phyloP scores from a whole-genome alignment of 225 moss, liverwort and hornwort species.

The Sphagnum tenellum region DNA sequence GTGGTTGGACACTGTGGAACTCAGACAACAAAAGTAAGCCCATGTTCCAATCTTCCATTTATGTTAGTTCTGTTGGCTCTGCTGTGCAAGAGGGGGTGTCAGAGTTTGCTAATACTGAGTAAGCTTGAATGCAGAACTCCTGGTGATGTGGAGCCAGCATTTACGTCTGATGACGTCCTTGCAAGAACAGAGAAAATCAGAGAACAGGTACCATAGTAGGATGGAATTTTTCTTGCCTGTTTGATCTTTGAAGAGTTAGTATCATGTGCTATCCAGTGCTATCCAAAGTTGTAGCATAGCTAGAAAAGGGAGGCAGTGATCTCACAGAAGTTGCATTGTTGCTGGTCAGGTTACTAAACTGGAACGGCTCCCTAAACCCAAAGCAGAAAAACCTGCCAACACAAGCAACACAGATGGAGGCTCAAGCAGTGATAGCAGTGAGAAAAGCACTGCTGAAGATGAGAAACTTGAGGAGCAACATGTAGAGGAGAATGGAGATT shows the following conservation, averaged over 20 bases:
- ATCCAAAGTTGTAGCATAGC: background rate
- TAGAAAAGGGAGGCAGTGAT: background rate
- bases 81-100: too few relatives aligned
- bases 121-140: slow-evolving; percentile 20
- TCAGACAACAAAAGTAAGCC: slow-evolving; percentile 27
- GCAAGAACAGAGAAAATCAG: slow-evolving; percentile 14
- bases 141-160: slow-evolving; percentile 30
- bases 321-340: background rate
- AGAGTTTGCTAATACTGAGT: background rate
- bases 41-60: background rate
- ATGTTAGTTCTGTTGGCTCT: background rate
- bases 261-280: background rate
- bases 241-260: background rate
- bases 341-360: slow-evolving; percentile 4
- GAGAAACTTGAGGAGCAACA: too few relatives aligned
- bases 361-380: background rate
- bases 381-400: background rate
- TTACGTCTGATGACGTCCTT: slow-evolving; percentile 25
- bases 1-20: slow-evolving; percentile 38
- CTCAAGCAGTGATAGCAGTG: too few relatives aligned
- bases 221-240: too few relatives aligned
- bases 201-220: slow-evolving; percentile 17
- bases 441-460: too few relatives aligned
- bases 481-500: too few relatives aligned
- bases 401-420: too few relatives aligned